Conservation (phyloP, 2,329 filamentous ascomycete genomes). For the Colletotrichum higginsianum region DNA sequence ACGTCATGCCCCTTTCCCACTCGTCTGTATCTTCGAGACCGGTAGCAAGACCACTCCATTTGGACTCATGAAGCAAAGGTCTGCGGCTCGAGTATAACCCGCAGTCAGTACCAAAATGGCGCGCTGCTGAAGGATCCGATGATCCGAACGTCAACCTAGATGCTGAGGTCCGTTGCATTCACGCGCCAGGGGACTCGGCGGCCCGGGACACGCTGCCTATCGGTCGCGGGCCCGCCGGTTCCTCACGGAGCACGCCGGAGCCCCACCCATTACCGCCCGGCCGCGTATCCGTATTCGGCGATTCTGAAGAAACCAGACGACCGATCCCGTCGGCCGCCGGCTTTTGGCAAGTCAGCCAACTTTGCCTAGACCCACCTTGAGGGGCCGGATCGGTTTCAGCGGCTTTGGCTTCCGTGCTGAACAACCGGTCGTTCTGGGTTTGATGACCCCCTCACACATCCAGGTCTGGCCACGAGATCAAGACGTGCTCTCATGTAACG, state of each 20-base stretch:
- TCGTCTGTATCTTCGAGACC: neutral
- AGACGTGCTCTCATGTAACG: too few species aligned
- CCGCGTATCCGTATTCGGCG: constrained; percentile 55
- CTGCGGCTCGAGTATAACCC: neutral
- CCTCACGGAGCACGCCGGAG: constrained; percentile 28
- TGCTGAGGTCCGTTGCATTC: constrained; percentile 57
- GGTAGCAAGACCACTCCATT: too few species aligned
- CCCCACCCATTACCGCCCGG: constrained; percentile 13
- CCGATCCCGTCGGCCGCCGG: constrained; percentile 56
- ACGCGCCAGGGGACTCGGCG: constrained; percentile 37
- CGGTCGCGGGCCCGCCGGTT: constrained; percentile 45
- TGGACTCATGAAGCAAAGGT: neutral
- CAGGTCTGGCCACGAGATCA: too few species aligned
- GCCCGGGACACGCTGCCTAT: constrained; percentile 45
- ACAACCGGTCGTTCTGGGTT: constrained; percentile 57
- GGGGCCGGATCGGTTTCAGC: constrained; percentile 66
- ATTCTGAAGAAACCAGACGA: constrained; percentile 67
- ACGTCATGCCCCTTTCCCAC: neutral
- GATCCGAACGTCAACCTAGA: constrained; percentile 60
- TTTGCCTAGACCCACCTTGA: constrained; percentile 63
- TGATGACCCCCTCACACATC: constrained; percentile 55
- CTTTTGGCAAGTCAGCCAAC: constrained; percentile 62
- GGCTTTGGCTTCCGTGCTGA: constrained; percentile 62
- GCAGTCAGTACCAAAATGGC: constrained; percentile 29
- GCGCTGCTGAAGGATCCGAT: constrained; percentile 41